These are phyloP conservation scores for Camellia granthamiana DNA, from an alignment of 148 eudicot genomes.

Conservation along the genomic window DNA sequence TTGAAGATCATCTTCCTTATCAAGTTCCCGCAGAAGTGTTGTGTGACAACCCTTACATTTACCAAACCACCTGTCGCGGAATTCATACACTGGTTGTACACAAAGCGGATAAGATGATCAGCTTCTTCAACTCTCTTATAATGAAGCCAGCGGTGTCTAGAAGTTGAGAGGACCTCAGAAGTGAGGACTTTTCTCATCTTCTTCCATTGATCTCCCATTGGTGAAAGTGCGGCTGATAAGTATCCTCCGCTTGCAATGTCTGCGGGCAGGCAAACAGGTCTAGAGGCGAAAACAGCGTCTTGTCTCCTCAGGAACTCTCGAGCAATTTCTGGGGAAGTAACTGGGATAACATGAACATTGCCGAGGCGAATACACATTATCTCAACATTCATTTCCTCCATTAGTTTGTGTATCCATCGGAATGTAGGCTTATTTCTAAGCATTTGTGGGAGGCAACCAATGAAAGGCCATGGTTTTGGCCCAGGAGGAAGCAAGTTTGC, in stretches of 20 bases:
- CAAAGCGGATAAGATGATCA: slow-evolving; percentile 12
- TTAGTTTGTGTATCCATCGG: slow-evolving; percentile 30
- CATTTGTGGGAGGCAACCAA: slow-evolving; percentile 8
- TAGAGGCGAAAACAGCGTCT: slow-evolving; percentile 20
- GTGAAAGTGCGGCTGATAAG: slow-evolving; percentile 1
- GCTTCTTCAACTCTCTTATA: slow-evolving; percentile 21
- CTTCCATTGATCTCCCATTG: slow-evolving; percentile 26
- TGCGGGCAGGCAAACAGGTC: slow-evolving; percentile 24
- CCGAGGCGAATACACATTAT: slow-evolving; percentile 33
- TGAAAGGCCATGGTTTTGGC: slow-evolving; percentile 22
- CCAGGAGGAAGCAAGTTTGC: slow-evolving; percentile 24
- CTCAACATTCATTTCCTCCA: slow-evolving; percentile 29
- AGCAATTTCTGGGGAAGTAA: slow-evolving; percentile 25
- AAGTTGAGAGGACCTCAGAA: slow-evolving; percentile 12
- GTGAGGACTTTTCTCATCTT: slow-evolving; percentile 24
- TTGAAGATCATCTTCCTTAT: slow-evolving; percentile 11
- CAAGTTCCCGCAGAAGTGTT: slow-evolving; percentile 18
- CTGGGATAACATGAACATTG: slow-evolving; percentile 23
- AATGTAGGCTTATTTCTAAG: slow-evolving; percentile 18
- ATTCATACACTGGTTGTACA: slow-evolving; percentile 6
- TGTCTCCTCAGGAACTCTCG: slow-evolving; percentile 24
- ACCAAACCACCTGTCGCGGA: not conserved
- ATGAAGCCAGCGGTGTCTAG: slow-evolving; percentile 15
- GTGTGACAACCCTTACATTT: slow-evolving; percentile 2
- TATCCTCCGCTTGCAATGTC: slow-evolving; percentile 18